Base-by-base conservation (phyloP, 768 basidiomycete genomes). In the Neoboletus brunneissimus region DNA sequence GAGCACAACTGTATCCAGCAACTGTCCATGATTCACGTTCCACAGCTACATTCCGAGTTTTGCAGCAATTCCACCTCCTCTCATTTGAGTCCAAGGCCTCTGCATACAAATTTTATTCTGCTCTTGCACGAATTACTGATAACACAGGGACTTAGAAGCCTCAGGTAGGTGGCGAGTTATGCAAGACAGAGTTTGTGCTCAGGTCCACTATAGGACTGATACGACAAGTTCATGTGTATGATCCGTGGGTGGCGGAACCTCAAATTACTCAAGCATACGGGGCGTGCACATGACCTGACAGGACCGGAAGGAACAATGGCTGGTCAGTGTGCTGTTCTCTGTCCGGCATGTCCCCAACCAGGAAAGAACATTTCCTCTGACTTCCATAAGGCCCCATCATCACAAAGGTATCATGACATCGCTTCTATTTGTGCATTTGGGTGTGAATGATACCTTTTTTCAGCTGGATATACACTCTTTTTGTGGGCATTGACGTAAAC, bases 71-170 rank as follows among this genome's bases (percentile, higher is more conserved):
- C 42, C 75, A 78, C 18, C 20, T 72, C 2, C 53, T 73, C 3
- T 65, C 65, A 0, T 66, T 75, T 15, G 64, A 72, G 37, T 70
- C 67, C 0, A 77, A 77, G 49, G 29, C 67, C 0, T 73, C 70
- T 0, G 63, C 53, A 0, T 75, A 62, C 34, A 69, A 75, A 34
- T 77, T 68, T 54, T 77, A 74, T 50, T 56, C 56, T 1, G 37
- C 65, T 0, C 47, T 77, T 1, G 58, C 42, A 2, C 56, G 64
- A 8, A 35, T 53, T 5, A 41, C 3, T 0, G 16, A 49, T 7
- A 49, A 49, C 11, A 35, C 34, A 15, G 48, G 9, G 5, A 10
- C 10, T 37, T 5, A 37, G 48, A 49, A 49, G 16, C 48, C 35
- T n/a, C 5, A 10, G 34, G 34, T 47, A 16, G 0, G 10, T 42